phyloP scores from a whole-genome alignment of 495 filamentous ascomycete species.

The Haplographium delicatum region DNA sequence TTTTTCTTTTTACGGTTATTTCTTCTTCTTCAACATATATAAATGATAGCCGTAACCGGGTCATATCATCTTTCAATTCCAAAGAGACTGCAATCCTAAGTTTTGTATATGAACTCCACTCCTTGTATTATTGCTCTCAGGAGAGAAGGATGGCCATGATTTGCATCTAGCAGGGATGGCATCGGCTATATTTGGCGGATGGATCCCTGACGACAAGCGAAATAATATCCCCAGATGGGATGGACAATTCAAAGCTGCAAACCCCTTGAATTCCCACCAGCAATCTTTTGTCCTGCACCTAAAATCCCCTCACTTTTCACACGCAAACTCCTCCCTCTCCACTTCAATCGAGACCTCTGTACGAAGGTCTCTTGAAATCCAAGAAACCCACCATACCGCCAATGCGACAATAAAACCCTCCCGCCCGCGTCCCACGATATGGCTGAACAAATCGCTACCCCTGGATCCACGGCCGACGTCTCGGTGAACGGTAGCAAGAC shows the following conservation, averaged over 20 bases:
- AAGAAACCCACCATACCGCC: neutral
- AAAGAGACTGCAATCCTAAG: too few species aligned
- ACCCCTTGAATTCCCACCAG: neutral
- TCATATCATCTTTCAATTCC: too few species aligned
- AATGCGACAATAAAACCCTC: slow-evolving; percentile 16
- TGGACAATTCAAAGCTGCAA: slow-evolving; percentile 2
- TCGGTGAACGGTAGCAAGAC: slow-evolving; percentile 28
- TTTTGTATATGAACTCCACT: too few species aligned
- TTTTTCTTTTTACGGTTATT: too few species aligned
- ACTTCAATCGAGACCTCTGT: too few species aligned
- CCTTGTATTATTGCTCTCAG: too few species aligned
- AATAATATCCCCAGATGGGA: neutral
- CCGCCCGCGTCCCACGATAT: neutral
- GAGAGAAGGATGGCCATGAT: too few species aligned
- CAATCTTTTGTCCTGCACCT: neutral
- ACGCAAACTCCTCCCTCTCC: too few species aligned
- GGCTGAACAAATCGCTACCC: slow-evolving; percentile 35
- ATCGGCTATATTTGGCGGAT: neutral
- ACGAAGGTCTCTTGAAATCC: too few species aligned
- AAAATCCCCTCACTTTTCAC: neutral
- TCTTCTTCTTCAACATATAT: too few species aligned
- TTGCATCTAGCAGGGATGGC: slow-evolving; percentile 3
- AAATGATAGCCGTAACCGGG: too few species aligned
- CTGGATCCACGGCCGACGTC: slow-evolving; percentile 43
- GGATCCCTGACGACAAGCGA: neutral